Base-by-base conservation (phyloP, 257 asterid species). In the Apocynum venetum region DNA sequence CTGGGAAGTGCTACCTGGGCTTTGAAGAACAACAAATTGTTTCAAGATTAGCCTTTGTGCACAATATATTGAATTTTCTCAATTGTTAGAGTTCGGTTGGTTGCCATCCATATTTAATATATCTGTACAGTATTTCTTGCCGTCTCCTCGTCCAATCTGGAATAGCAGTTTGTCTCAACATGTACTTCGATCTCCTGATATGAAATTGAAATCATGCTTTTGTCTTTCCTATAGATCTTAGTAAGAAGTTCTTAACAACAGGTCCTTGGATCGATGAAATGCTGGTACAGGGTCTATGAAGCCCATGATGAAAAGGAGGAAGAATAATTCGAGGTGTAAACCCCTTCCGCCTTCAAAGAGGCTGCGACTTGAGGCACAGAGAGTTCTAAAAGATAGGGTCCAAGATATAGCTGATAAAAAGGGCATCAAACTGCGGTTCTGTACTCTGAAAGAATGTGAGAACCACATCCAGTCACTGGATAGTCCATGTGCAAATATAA, bases 311-410 rank as follows among this genome's bases (percentile, higher is more conserved):
- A 87, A 80, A 85, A 82, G 85, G 89, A 91, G 89, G 88, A 93
- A 86, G 88, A 87, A 79, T 55, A 90, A 77, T 75, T 78, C 86
- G 72, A 87, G 94, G 77, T 85, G 92, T 77, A 93, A 91, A 85
- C 94, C 97, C 76, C 97, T 93, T 76, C 98, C 98, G 1, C 99
- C 98, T 70, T 93, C 99, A 15, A 93, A 96, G 87, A 91, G 99
- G 87, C 87, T 93, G 51, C 84, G 98, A 67, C 96, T 96, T 11
- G 97, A 96, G 86, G 99, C 99, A 52, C 97, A 93, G 79, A 91
- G 99, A 88, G 98, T 96, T 71, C 91, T 96, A 52, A 96, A 93
- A 86, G 98, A 91, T 83, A 88, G 95, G 87, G 98, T 96, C 85
- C 99, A 96, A 83, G 96, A 93, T 67, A 96, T 93, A 73, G 99